These are phyloP conservation scores for Candida xyloterini DNA, from an alignment of 805 yeast species.

Conservation along the genomic window DNA sequence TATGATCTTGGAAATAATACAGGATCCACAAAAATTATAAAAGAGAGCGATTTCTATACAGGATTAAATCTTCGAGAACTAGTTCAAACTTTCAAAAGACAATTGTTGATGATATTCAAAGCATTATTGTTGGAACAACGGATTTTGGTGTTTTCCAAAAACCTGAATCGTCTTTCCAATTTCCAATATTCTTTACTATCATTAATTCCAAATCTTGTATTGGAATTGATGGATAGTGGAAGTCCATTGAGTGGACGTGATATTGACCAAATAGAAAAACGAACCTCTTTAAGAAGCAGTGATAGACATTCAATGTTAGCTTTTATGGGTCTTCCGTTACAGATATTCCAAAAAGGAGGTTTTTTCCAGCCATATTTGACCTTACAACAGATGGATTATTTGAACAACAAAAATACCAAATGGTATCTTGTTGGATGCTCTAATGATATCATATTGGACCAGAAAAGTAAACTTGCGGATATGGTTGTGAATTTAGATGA, in stretches of 20 bases:
- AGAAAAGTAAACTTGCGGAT: constrained; percentile 61
- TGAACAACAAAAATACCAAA: constrained; percentile 52
- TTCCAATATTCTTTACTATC: constrained; percentile 82
- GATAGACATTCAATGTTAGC: constrained; percentile 72
- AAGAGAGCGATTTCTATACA: constrained; percentile 61
- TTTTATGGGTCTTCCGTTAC: constrained; percentile 86
- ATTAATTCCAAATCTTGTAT: constrained; percentile 74
- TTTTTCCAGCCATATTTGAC: constrained; percentile 94
- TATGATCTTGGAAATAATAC: constrained; percentile 20
- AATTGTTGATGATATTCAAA: constrained; percentile 67
- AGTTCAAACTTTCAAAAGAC: constrained; percentile 53
- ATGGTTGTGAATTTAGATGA: constrained; percentile 63
- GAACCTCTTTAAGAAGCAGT: constrained; percentile 69
- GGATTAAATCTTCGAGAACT: constrained; percentile 72
- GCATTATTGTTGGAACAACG: constrained; percentile 72
- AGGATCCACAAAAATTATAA: constrained; percentile 30
- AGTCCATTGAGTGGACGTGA: constrained; percentile 63
- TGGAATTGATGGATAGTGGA: constrained; percentile 72
- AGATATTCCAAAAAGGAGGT: constrained; percentile 80
- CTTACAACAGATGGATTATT: constrained; percentile 80
- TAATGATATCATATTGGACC: constrained; percentile 73
- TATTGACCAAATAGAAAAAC: constrained; percentile 48
- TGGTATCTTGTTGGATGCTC: constrained; percentile 84
- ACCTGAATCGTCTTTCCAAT: constrained; percentile 76
- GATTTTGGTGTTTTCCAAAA: constrained; percentile 72